Conservation (phyloP, 1,139 yeast species). For the Geotrichum carabidarum region DNA sequence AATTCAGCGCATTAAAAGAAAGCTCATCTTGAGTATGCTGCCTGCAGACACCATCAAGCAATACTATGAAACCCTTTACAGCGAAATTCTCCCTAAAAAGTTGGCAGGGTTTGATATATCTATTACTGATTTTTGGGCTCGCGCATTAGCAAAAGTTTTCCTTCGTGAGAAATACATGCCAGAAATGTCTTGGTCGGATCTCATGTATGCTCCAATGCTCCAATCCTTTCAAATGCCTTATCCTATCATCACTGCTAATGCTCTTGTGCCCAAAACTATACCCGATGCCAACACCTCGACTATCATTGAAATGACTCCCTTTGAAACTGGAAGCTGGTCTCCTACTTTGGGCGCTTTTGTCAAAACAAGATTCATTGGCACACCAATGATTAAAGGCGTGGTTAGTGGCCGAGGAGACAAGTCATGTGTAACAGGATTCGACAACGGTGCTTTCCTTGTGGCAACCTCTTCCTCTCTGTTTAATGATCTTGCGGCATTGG, state of each 20-base stretch:
- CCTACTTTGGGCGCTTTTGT: conserved; percentile 64
- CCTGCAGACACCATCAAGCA: conserved; percentile 38
- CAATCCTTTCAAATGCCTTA: conserved; percentile 65
- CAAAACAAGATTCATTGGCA: conserved; percentile 67
- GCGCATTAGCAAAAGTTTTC: conserved; percentile 69
- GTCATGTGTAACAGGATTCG: conserved; percentile 60
- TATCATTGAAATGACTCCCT: conserved; percentile 72
- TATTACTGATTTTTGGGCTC: conserved; percentile 81
- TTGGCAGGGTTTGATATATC: conserved; percentile 67
- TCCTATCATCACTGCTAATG: conserved; percentile 75
- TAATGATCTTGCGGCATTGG: conserved; percentile 46
- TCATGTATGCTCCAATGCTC: conserved; percentile 50
- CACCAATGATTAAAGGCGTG: conserved; percentile 54
- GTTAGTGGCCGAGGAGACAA: conserved; percentile 9
- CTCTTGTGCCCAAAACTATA: conserved; percentile 59
- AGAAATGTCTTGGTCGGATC: conserved; percentile 60
- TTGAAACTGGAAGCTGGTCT: conserved; percentile 88
- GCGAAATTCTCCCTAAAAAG: conserved; percentile 52
- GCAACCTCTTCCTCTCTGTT: conserved; percentile 76
- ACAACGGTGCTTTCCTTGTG: conserved; percentile 67
- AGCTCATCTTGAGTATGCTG: not conserved
- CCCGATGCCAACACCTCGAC: conserved; percentile 63
- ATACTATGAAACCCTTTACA: conserved; percentile 46
- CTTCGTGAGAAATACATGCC: conserved; percentile 52
- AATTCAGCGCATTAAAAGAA: not conserved